Percentiles rank a stretch among this genome's conserved stretches.
Evolutionary conservation across 2,329 filamentous ascomycete genomes (phyloP).

Genomic region (Nigrospora oryzae): DNA sequence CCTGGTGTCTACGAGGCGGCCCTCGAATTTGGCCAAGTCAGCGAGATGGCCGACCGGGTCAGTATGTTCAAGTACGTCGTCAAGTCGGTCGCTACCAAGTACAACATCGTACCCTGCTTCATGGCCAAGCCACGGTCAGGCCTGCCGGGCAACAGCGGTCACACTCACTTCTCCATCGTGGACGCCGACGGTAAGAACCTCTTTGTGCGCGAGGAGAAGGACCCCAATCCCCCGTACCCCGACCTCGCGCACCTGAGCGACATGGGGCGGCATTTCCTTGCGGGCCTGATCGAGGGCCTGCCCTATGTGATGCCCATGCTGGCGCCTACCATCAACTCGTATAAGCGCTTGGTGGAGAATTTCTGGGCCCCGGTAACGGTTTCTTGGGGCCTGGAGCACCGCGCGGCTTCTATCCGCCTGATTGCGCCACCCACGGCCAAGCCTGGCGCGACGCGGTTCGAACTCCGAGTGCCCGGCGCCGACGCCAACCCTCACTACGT

Average conservation of each 20-base stretch:
- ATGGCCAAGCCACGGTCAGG: slow-evolving; percentile 96
- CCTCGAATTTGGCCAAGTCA: slow-evolving; percentile 81
- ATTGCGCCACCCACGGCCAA: slow-evolving; percentile 84
- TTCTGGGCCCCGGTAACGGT: slow-evolving; percentile 99
- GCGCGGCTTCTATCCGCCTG: slow-evolving; percentile 80
- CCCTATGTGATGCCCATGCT: slow-evolving; percentile 94
- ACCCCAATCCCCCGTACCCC: slow-evolving; percentile 61
- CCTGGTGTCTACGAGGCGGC: slow-evolving; percentile 91
- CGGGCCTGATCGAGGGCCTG: slow-evolving; percentile 78
- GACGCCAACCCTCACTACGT: slow-evolving; percentile 87
- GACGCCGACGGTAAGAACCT: slow-evolving; percentile 77
- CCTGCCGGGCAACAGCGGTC: slow-evolving; percentile 87
- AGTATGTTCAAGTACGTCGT: slow-evolving; percentile 91
- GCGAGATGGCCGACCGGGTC: slow-evolving; percentile 84
- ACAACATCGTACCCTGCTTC: slow-evolving; percentile 92
- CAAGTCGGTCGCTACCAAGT: slow-evolving; percentile 78
- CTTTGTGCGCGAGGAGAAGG: slow-evolving; percentile 63
- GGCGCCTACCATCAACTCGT: slow-evolving; percentile 92
- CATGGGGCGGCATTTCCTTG: slow-evolving; percentile 84
- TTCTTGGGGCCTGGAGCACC: slow-evolving; percentile 93
- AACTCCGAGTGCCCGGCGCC: slow-evolving; percentile 88
- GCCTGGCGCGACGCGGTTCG: slow-evolving; percentile 80
- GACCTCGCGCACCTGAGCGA: slow-evolving; percentile 80
- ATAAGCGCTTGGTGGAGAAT: slow-evolving; percentile 96
- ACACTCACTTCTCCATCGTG: slow-evolving; percentile 88